A percentile compares a stretch with the other conserved stretches of the same genome.
Evolutionary conservation across 192 early-diverging fungal genomes (phyloP).

Genomic region (Umbelopsis sp.): DNA sequence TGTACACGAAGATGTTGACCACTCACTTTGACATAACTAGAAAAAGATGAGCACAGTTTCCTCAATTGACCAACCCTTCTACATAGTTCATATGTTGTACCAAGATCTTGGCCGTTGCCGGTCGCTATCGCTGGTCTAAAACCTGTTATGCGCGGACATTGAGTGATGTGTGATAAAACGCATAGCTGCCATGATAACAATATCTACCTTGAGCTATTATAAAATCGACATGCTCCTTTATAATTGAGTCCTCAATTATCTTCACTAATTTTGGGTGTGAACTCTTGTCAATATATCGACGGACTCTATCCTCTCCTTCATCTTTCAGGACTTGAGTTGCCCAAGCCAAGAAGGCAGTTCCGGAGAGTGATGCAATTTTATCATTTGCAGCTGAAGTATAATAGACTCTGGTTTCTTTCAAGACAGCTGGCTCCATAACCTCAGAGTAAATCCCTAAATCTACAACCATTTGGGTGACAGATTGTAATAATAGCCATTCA

Average conservation of each 20-base stretch:
- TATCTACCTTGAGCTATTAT: slow-evolving; percentile 64
- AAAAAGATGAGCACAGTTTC: slow-evolving; percentile 68
- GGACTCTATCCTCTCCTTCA: slow-evolving; percentile 63
- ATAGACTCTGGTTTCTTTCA: slow-evolving; percentile 68
- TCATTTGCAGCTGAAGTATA: slow-evolving; percentile 73
- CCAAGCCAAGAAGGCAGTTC: slow-evolving; percentile 73
- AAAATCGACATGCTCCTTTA: slow-evolving; percentile 66
- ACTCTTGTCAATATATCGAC: slow-evolving; percentile 63
- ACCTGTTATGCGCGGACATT: slow-evolving; percentile 48
- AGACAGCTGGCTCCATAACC: slow-evolving; percentile 75
- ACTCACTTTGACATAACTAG: slow-evolving; percentile 54
- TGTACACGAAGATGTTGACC: not conserved
- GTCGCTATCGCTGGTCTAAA: slow-evolving; percentile 75
- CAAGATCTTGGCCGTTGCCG: slow-evolving; percentile 67
- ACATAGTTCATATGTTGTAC: slow-evolving; percentile 70
- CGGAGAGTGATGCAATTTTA: slow-evolving; percentile 54
- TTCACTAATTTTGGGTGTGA: slow-evolving; percentile 63
- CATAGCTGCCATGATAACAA: not conserved
- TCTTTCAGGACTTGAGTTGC: slow-evolving; percentile 69
- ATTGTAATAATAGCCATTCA: slow-evolving; percentile 43
- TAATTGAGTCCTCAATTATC: slow-evolving; percentile 68
- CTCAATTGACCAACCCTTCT: slow-evolving; percentile 60
- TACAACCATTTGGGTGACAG: slow-evolving; percentile 73
- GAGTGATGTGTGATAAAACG: not conserved
- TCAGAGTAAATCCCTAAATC: slow-evolving; percentile 76